Evolutionary conservation across 106 monocot species (phyloP).

Genomic region (Allium fistulosum): DNA sequence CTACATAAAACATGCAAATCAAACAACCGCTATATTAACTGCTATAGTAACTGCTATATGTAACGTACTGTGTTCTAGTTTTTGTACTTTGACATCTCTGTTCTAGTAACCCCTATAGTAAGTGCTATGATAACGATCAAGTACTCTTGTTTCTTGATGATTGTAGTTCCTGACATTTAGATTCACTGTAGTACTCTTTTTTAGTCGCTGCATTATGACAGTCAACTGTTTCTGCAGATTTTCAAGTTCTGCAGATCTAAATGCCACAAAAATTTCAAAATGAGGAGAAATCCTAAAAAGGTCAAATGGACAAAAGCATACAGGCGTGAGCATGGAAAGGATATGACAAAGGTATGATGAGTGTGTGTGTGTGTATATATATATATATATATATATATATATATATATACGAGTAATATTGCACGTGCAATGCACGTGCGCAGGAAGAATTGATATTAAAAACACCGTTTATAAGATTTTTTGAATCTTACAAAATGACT

Average conservation of each 20-base stretch:
- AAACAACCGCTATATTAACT: too few species aligned
- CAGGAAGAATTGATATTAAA: too few species aligned
- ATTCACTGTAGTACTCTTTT: neutral
- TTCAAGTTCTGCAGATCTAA: constrained; percentile 57
- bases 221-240: constrained; percentile 22
- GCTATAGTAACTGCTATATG: neutral
- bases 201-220: neutral
- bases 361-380: too few species aligned
- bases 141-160: neutral
- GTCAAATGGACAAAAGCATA: constrained; percentile 68
- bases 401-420: neutral
- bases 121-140: neutral
- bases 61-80: neutral
- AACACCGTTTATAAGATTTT: too few species aligned
- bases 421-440: too few species aligned
- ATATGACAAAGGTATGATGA: constrained; percentile 47
- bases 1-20: neutral
- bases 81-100: neutral
- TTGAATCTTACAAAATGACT: too few species aligned
- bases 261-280: constrained; percentile 71
- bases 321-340: constrained; percentile 45
- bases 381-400: neutral
- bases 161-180: neutral
- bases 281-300: constrained; percentile 72
- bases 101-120: neutral